A percentile compares a stretch with the other conserved stretches of the same genome.
Conservation (phyloP, 768 basidiomycete genomes). For the Leccinum truebloodii region DNA sequence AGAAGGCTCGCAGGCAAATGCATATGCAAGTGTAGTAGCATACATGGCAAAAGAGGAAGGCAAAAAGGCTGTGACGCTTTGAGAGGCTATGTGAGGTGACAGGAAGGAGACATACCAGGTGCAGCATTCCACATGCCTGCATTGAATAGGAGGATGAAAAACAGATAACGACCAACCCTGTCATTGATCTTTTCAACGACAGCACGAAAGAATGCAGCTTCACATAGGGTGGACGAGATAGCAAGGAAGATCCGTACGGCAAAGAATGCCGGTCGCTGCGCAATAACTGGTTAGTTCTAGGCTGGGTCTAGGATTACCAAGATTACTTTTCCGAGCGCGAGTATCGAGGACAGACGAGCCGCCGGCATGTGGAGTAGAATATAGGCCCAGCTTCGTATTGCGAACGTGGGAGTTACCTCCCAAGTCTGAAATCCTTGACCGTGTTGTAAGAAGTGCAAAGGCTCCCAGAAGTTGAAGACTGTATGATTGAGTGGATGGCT, state of each 20-base stretch:
- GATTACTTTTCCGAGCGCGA: constrained; percentile 73
- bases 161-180: constrained; percentile 88
- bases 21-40: constrained; percentile 74
- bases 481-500: not conserved
- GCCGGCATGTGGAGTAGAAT: constrained; percentile 78
- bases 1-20: constrained; percentile 64
- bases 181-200: constrained; percentile 84
- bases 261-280: constrained; percentile 86
- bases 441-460: constrained; percentile 85
- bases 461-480: constrained; percentile 99
- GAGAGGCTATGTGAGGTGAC: constrained; percentile 8
- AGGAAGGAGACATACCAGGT: constrained; percentile 49
- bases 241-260: constrained; percentile 80
- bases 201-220: constrained; percentile 80
- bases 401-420: constrained; percentile 89
- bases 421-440: constrained; percentile 96
- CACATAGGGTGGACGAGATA: constrained; percentile 68
- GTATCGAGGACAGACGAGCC: constrained; percentile 56
- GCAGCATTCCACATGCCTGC: constrained; percentile 97
- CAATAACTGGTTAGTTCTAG: constrained; percentile 17
- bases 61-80: constrained; percentile 67
- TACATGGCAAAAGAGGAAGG: constrained; percentile 97
- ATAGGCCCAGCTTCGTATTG: constrained; percentile 96
- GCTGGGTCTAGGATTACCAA: not conserved
- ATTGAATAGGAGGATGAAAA: constrained; percentile 82